Conservation (phyloP, 345 rosid species). For the Pelargonium nanum region DNA sequence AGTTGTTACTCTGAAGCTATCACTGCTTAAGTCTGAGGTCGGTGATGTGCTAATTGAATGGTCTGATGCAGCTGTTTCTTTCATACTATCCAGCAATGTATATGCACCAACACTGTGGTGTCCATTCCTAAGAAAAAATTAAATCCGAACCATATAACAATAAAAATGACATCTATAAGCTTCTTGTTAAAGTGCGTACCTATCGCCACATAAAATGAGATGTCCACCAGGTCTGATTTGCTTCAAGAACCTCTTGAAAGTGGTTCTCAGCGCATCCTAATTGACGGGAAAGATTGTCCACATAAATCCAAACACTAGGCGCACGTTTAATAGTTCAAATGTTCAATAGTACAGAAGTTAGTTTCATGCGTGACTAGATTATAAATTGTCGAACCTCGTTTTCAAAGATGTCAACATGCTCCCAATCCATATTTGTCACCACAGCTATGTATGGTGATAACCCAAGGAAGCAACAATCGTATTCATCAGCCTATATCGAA, state of each 20-base stretch:
- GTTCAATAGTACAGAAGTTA: too few species aligned
- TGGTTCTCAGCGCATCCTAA: constrained; percentile 15
- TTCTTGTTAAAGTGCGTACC: constrained; percentile 6
- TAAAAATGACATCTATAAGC: not conserved
- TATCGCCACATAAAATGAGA: constrained; percentile 25
- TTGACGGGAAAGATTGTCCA: not conserved
- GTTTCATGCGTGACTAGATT: not conserved
- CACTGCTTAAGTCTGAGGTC: too few species aligned
- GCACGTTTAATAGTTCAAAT: not conserved
- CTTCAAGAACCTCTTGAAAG: constrained; percentile 18
- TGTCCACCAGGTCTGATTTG: constrained; percentile 17
- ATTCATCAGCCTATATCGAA: constrained; percentile 27
- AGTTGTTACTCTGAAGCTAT: not conserved
- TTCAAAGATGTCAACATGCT: constrained; percentile 26
- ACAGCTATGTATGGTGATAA: constrained; percentile 25
- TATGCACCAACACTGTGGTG: not conserved
- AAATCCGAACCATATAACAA: not conserved
- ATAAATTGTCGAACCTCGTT: constrained; percentile 20
- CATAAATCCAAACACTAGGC: not conserved
- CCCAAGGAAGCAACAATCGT: constrained; percentile 29
- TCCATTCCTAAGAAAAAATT: not conserved
- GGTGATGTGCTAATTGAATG: not conserved
- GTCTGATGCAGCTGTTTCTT: not conserved
- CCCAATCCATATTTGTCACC: constrained; percentile 29
- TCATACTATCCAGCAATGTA: not conserved